A percentile compares a stretch with the other conserved stretches of the same genome.
Evolutionary conservation across 495 filamentous ascomycete species (phyloP).

Genomic region (Entonaema liquescens): DNA sequence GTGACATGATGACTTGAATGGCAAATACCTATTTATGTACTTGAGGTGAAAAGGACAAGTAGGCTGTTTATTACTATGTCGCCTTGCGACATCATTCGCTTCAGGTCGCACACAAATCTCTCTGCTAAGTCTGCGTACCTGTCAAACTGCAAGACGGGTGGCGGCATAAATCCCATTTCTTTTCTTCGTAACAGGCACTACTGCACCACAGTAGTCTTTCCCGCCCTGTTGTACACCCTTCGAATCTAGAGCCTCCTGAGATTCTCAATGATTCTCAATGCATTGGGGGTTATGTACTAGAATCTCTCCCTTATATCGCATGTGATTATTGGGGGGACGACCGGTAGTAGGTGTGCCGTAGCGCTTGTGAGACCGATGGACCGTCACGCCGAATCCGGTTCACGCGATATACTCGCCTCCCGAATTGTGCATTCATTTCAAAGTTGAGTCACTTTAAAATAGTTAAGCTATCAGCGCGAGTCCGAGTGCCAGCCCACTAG

Average conservation of each 20-base stretch:
- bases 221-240: constrained; percentile 15
- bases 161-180: constrained; percentile 32
- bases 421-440: constrained; percentile 25
- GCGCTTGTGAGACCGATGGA: constrained; percentile 28
- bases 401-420: constrained; percentile 24
- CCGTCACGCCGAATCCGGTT: constrained; percentile 29
- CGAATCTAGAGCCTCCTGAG: constrained; percentile 20
- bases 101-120: constrained; percentile 24
- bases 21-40: constrained; percentile 26
- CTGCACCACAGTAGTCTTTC: neutral
- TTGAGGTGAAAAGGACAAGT: constrained; percentile 39
- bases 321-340: constrained; percentile 25
- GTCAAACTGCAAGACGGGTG: constrained; percentile 42
- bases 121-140: constrained; percentile 28
- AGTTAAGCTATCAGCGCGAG: constrained; percentile 22
- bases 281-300: neutral
- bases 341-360: constrained; percentile 27
- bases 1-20: constrained; percentile 41
- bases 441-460: constrained; percentile 16
- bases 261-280: constrained; percentile 23
- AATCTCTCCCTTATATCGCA: constrained; percentile 25
- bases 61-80: constrained; percentile 28
- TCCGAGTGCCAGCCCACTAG: constrained; percentile 30
- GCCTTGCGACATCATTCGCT: constrained; percentile 38
- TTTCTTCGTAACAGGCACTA: constrained; percentile 24